These are phyloP conservation scores for Myrmaecium sp. DNA, from an alignment of 2,329 filamentous ascomycete species.

Conservation along the genomic window DNA sequence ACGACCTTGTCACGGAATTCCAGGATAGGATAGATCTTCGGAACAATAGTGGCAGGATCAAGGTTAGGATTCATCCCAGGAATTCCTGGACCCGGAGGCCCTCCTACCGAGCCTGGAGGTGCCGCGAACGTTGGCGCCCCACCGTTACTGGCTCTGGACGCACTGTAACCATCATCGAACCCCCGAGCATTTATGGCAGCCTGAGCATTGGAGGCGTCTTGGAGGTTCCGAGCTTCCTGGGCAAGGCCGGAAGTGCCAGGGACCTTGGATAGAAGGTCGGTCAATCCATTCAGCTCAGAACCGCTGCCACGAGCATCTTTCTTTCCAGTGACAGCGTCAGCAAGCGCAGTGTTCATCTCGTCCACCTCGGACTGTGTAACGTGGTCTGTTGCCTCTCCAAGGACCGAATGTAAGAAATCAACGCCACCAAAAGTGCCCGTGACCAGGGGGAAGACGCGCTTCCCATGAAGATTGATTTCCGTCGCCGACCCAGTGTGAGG, in stretches of 20 bases:
- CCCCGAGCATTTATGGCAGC: slow-evolving; percentile 28
- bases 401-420: slow-evolving; percentile 32
- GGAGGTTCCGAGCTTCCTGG: slow-evolving; percentile 28
- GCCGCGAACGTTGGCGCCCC: slow-evolving; percentile 20
- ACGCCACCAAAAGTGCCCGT: slow-evolving; percentile 39
- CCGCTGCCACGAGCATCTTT: slow-evolving; percentile 14
- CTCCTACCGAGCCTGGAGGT: slow-evolving; percentile 26
- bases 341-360: slow-evolving; percentile 27
- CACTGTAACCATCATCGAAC: slow-evolving; percentile 18
- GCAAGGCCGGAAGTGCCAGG: slow-evolving; percentile 38
- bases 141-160: slow-evolving; percentile 16
- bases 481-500: slow-evolving; percentile 32
- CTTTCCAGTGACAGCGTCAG: slow-evolving; percentile 19
- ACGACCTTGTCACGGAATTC: slow-evolving; percentile 90
- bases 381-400: slow-evolving; percentile 33
- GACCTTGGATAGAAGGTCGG: slow-evolving; percentile 57
- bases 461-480: slow-evolving; percentile 28
- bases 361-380: slow-evolving; percentile 27
- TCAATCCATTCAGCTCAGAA: slow-evolving; percentile 31
- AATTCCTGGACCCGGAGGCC: slow-evolving; percentile 34
- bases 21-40: slow-evolving; percentile 82
- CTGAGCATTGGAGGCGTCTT: slow-evolving; percentile 30
- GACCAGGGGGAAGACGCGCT: slow-evolving; percentile 33
- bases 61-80: slow-evolving; percentile 61
- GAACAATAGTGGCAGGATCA: slow-evolving; percentile 36